Evolutionary conservation across 768 basidiomycete species (phyloP), one percentile per base, ranked within the genome.

Genomic region (Sutorius australiensis): DNA sequence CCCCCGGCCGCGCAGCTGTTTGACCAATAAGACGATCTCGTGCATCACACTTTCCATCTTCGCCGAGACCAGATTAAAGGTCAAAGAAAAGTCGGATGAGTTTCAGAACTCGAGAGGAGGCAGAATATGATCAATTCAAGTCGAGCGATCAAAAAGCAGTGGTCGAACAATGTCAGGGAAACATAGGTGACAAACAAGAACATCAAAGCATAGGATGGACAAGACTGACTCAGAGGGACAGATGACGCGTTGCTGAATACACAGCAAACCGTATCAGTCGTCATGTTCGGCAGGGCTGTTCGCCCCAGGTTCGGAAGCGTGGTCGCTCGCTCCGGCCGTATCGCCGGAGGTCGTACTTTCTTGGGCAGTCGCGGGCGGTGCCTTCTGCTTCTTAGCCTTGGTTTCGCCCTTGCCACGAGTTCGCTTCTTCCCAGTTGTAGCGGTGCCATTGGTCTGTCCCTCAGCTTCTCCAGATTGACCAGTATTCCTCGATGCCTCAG

Each of bases 321-420:
- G 67, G 38, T 71, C 69, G 43, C 58, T 62, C 46, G 61, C 65
- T 55, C 55, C 63, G 21, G 50, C 54, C n/a, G 67, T 54, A 31
- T 58, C 67, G 39, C 63, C 64, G 31, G 66, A 54, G 10, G 56
- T 51, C 24, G 63, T 51, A n/a, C 55, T 61, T 32, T 59, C 63
- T 52, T 56, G 51, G 5, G 24, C 19, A 19, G 28, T 50, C 31
- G 42, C 27, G 7, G 10, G 14, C 1, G 10, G 14, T 1, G 48
- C 51, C 60, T 73, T 75, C 10, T 50, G 46, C 57, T 73, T 75
- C 63, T 71, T 74, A 28, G 55, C 19, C 48, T 68, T 72, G 7
- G 64, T 42, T 13, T 62, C 61, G 37, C 67, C 64, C 48, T 70
- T 74, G 38, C 62, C 63, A 40, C 68, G 66, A 24, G 56, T 50